A percentile compares a stretch with the other conserved stretches of the same genome.
Evolutionary conservation across 805 yeast species (phyloP).

Genomic region (Naumovozyma baii): DNA sequence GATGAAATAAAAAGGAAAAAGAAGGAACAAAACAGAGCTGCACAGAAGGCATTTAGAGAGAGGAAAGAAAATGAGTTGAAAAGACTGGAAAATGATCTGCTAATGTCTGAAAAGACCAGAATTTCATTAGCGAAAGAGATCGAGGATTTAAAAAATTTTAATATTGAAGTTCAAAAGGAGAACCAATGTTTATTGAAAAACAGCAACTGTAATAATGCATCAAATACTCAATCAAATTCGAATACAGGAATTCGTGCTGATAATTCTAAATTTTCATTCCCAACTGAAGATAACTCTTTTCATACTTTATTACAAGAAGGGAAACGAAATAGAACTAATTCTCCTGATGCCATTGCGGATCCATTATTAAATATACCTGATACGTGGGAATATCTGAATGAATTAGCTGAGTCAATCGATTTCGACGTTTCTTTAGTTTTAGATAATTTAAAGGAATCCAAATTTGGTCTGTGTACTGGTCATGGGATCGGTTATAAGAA

Average conservation of each 20-base stretch:
- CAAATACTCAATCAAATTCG: not conserved
- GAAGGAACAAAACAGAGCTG: slow-evolving; percentile 76
- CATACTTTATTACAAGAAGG: slow-evolving; percentile 10
- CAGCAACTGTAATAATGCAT: slow-evolving; percentile 2
- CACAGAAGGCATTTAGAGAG: slow-evolving; percentile 80
- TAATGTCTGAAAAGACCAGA: slow-evolving; percentile 47
- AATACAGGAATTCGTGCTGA: slow-evolving; percentile 1
- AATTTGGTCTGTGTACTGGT: slow-evolving; percentile 64
- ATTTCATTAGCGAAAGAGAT: slow-evolving; percentile 38
- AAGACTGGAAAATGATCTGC: slow-evolving; percentile 53
- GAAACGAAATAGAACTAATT: not conserved
- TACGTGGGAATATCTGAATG: slow-evolving; percentile 71
- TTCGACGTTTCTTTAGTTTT: slow-evolving; percentile 53
- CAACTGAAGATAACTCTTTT: slow-evolving; percentile 22
- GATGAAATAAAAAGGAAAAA: slow-evolving; percentile 36
- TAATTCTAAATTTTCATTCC: slow-evolving; percentile 21
- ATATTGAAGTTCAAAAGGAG: slow-evolving; percentile 49
- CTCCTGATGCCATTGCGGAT: slow-evolving; percentile 23
- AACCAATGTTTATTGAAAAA: slow-evolving; percentile 42
- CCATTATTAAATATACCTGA: slow-evolving; percentile 63
- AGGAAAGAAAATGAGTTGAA: slow-evolving; percentile 65
- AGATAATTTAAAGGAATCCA: slow-evolving; percentile 44
- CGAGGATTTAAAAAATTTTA: slow-evolving; percentile 44
- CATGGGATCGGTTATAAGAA: slow-evolving; percentile 40
- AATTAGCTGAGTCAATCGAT: slow-evolving; percentile 29